Evolutionary conservation across 257 asterid genomes (phyloP), one percentile per base, ranked within the genome.

Genomic region (Solanum tarijense): DNA sequence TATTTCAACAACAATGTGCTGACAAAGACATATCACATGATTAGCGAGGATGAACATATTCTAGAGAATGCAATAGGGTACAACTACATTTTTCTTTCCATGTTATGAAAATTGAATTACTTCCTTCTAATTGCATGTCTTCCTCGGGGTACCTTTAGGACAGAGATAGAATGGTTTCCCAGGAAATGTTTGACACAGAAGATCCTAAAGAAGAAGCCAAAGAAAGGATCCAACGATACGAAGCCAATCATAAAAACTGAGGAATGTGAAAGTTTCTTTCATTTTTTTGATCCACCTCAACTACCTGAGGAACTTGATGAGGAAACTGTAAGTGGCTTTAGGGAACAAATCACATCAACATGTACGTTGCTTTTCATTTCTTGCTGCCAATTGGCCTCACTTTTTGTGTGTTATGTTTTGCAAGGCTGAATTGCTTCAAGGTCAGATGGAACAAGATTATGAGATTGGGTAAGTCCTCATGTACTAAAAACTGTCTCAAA

Each of bases 61-160:
- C 89, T 95, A 88, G 98, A 95, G 95, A 94, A 95, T 90, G 98
- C 98, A 62, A 93, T 94, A 32, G 99, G 99, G 99, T 96, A 92
- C 85, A 14, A 23, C 18, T 81, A 16, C 46, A 25, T 46, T 27
- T 41, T 81, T 81, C 14, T 81, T 81, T 81, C 35, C 14, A 62
- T 1, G 29, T 41, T 9, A 81, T 43, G 65, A 81, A 78, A 76
- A 41, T 29, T 14, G 36, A 86, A 14, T 43, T 27, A 5, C 48
- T 39, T 71, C 43, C 83, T 41, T 85, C 62, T 34, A 43, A 68
- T 20, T 21, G 41, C 68, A 71, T 48, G 41, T 25, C 12, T 1
- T 87, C 72, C 34, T 68, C 32, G 31, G 81, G 66, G 9, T 25
- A 41, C 81, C 55, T 91, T 29, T 82, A 95, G 98, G 93, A 93